Evolutionary conservation across 495 filamentous ascomycete genomes (phyloP).

Genomic region (Cairneyella variabilis): DNA sequence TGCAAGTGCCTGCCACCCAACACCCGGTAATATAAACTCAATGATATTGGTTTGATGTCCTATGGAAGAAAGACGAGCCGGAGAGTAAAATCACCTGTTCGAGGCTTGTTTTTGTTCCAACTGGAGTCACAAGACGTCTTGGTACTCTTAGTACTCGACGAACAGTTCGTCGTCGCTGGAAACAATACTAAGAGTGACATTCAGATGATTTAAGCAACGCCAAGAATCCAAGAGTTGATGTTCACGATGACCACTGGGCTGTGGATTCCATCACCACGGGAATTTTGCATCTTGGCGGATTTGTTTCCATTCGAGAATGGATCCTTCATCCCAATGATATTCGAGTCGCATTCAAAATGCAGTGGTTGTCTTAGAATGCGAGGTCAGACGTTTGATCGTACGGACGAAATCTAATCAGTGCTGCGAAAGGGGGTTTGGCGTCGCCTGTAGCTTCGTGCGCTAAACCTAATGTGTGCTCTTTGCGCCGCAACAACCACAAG

Average conservation of each 20-base stretch:
- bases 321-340: not conserved
- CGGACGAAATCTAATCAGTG: not conserved
- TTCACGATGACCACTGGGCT: no score
- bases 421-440: not conserved
- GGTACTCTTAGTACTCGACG: no score
- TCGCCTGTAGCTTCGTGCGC: no score
- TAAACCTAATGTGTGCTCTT: no score
- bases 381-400: slow-evolving; percentile 1
- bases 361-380: not conserved
- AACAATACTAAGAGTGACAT: no score
- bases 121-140: not conserved
- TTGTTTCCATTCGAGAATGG: not conserved
- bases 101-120: not conserved
- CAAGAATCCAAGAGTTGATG: no score
- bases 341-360: no score
- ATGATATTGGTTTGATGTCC: not conserved
- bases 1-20: no score
- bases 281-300: no score
- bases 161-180: no score
- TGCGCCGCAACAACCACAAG: no score
- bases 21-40: not conserved
- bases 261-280: no score
- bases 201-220: not conserved
- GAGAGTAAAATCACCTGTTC: not conserved
- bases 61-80: not conserved